Conservation (phyloP, 306 rosid species). For the Rosa chinensis region DNA sequence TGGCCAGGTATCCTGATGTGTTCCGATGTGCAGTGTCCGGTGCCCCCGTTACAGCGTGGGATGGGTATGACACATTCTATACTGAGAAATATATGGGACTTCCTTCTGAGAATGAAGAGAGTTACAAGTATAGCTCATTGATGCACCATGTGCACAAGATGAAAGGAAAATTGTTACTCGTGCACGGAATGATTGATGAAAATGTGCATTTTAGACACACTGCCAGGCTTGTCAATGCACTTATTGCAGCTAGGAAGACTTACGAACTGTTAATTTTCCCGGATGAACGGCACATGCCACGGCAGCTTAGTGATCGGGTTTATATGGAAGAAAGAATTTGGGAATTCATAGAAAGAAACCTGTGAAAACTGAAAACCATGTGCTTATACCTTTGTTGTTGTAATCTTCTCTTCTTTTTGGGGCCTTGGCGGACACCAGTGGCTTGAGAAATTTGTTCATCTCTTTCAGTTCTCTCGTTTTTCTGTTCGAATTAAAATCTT, state of each 20-base stretch:
- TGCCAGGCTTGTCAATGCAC: slow-evolving; percentile 88
- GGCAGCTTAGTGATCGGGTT: slow-evolving; percentile 65
- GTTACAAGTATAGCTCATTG: slow-evolving; percentile 60
- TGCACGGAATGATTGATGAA: slow-evolving; percentile 98
- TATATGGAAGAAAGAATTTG: slow-evolving; percentile 96
- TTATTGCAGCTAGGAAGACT: slow-evolving; percentile 71
- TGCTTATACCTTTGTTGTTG: slow-evolving; percentile 30
- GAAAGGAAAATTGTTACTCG: slow-evolving; percentile 70
- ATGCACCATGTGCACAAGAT: slow-evolving; percentile 72
- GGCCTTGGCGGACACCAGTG: neutral
- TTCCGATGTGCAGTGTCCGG: slow-evolving; percentile 82
- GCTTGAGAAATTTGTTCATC: neutral
- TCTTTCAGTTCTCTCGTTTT: neutral
- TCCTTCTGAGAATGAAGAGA: slow-evolving; percentile 52
- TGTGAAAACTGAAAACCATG: slow-evolving; percentile 50
- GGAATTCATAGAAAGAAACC: slow-evolving; percentile 78
- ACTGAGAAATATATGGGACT: slow-evolving; percentile 96
- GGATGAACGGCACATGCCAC: slow-evolving; percentile 95
- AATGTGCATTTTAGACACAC: slow-evolving; percentile 97
- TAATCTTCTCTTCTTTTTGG: neutral
- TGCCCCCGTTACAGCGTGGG: slow-evolving; percentile 94
- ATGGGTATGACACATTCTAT: slow-evolving; percentile 93
- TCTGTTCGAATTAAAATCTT: neutral
- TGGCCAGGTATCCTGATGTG: slow-evolving; percentile 69
- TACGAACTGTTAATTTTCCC: slow-evolving; percentile 90